Base-by-base conservation (phyloP, 2,329 filamentous ascomycete species). In the Alternaria sp. region DNA sequence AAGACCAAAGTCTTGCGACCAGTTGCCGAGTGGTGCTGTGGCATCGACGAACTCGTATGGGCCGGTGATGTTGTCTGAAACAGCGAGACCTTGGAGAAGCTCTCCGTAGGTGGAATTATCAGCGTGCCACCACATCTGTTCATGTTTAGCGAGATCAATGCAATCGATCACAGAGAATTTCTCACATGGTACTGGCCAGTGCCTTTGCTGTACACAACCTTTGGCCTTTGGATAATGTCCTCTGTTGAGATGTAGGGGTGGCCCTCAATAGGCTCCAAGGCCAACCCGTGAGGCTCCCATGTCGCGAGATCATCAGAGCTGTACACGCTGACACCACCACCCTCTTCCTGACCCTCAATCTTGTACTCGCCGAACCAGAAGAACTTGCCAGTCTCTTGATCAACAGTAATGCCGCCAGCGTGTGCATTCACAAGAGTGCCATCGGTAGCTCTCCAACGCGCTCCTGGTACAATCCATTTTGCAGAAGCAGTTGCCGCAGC, bases 341-440 rank as follows among this genome's bases (percentile, higher is more conserved):
- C 87, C 67, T 89, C 87, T 7, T 80, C 81, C 62, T 87, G 85
- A 0, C 82, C 85, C 64, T 88, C 73, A 11, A 81, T 76, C 75
- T 89, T 89, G 76, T 87, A 85, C 69, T 89, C 87, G 36, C 87
- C 87, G 57, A 88, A 89, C 81, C 83, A 84, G 75, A 83, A 89
- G 71, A 87, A 89, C 60, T 81, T 85, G 16, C 83, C 83, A 0
- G 81, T 81, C 5, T 81, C 80, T 39, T 83, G 74, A 41, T 88
- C 85, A 0, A 85, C 71, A 0, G 82, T 82, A 7, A 89, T 78
- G 12, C 83, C 83, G 1, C 87, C 87, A 1, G 87, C 87, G 69
- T 89, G 87, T 1, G 87, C 87, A 53, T 87, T 89, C 54, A 89
- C 83, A 12, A 88, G 71, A n/a, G 85, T 82, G 0, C 86, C 86